Conservation (phyloP, 2,329 filamentous ascomycete genomes). For the Penicillium sclerotiorum region DNA sequence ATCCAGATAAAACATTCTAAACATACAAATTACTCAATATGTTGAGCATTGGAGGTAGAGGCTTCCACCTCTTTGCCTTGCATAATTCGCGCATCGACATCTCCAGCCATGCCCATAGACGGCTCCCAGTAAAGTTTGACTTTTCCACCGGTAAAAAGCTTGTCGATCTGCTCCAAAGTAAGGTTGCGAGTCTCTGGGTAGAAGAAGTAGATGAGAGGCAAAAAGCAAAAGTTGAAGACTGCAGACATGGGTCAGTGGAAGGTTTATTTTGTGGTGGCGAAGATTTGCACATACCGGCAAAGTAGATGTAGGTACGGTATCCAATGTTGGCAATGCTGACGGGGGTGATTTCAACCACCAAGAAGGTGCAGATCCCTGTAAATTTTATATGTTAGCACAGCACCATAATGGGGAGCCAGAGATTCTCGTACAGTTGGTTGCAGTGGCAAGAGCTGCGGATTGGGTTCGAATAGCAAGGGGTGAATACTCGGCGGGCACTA, state of each 20-base stretch:
- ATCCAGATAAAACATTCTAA: not conserved
- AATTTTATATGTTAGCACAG: not conserved
- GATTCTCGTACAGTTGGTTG: constrained; percentile 46
- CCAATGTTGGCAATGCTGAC: constrained; percentile 44
- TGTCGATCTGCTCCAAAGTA: constrained; percentile 40
- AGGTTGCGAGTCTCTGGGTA: constrained; percentile 39
- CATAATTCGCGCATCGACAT: constrained; percentile 21
- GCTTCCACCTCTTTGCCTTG: constrained; percentile 19
- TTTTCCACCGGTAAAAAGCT: constrained; percentile 38
- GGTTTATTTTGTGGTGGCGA: not conserved
- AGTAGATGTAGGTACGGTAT: constrained; percentile 50
- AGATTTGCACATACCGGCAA: constrained; percentile 30
- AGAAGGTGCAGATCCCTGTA: constrained; percentile 50
- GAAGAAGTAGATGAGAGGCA: constrained; percentile 52
- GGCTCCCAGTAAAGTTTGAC: constrained; percentile 34
- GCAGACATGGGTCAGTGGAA: not conserved
- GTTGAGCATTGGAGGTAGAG: constrained; percentile 17
- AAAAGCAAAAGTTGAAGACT: constrained; percentile 52
- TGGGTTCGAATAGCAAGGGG: constrained; percentile 53
- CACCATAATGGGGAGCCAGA: not conserved
- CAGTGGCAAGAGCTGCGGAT: constrained; percentile 53
- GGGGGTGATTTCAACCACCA: constrained; percentile 50
- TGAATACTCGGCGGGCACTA: constrained; percentile 50
- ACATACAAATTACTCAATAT: constrained; percentile 24
- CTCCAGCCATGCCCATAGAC: constrained; percentile 29